Percentiles rank a stretch among this genome's conserved stretches.
phyloP scores from a whole-genome alignment of 2,329 filamentous ascomycete species.

The Trichoderma sp. region DNA sequence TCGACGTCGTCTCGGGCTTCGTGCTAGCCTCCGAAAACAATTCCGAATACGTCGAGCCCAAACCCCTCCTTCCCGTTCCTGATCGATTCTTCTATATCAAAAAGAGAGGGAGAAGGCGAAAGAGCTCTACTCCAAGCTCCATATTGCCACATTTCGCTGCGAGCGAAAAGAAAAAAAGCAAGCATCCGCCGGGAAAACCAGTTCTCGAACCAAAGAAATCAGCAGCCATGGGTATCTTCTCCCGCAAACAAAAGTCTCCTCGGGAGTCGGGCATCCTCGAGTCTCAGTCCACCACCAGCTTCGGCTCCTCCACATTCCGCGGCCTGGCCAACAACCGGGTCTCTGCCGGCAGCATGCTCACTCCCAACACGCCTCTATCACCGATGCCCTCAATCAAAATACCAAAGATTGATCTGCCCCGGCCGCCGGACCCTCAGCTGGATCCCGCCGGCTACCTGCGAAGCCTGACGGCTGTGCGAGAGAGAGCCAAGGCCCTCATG shows the following conservation, averaged over 20 bases:
- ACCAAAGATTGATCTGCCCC: conserved; percentile 77
- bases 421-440: conserved; percentile 80
- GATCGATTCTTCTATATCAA: conserved; percentile 4
- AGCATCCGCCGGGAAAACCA: not conserved
- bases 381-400: conserved; percentile 57
- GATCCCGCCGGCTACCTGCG: conserved; percentile 90
- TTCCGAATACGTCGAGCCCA: not conserved
- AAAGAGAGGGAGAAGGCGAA: not conserved
- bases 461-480: conserved; percentile 84
- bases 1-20: not conserved
- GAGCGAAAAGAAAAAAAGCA: not conserved
- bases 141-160: not conserved
- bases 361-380: conserved; percentile 50
- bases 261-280: conserved; percentile 45
- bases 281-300: conserved; percentile 52
- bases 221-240: conserved; percentile 56
- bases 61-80: not conserved
- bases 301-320: conserved; percentile 54
- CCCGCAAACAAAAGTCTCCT: conserved; percentile 54
- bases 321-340: conserved; percentile 48
- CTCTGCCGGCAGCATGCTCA: conserved; percentile 50
- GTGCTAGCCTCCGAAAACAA: not conserved
- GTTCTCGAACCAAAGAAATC: not conserved
- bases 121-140: not conserved
- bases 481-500: conserved; percentile 71